Evolutionary conservation across 306 rosid genomes (phyloP).

Genomic region (Vicia villosa): DNA sequence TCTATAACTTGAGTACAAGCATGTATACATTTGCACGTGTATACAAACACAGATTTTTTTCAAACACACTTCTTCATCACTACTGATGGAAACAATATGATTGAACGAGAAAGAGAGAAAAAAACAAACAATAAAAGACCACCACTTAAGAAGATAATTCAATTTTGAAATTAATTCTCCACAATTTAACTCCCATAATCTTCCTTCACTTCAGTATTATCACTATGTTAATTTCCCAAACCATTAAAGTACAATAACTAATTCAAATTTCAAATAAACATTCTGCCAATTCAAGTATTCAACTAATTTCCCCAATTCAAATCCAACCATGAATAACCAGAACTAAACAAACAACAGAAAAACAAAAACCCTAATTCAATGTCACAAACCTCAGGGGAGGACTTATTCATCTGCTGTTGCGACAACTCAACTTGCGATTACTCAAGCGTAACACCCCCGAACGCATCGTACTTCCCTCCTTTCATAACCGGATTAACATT

Average conservation of each 20-base stretch:
- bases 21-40: neutral
- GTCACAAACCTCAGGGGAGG: constrained; percentile 76
- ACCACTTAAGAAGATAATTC: neutral
- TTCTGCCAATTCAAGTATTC: neutral
- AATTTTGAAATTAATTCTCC: neutral
- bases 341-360: neutral
- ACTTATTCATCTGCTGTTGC: constrained; percentile 63
- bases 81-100: neutral
- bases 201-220: neutral
- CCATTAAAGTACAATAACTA: neutral
- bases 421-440: constrained; percentile 77
- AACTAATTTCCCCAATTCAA: neutral
- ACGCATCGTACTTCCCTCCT: constrained; percentile 70
- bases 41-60: neutral
- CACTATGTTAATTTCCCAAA: neutral
- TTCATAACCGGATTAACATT: constrained; percentile 53
- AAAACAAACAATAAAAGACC: neutral
- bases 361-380: constrained; percentile 22
- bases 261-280: neutral
- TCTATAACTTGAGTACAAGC: neutral
- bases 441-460: constrained; percentile 83
- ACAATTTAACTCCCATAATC: neutral
- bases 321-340: too few relatives aligned
- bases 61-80: neutral
- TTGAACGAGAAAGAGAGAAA: too few relatives aligned